phyloP scores from a whole-genome alignment of 2,329 filamentous ascomycete species.

The Ceratocystis huliohia region DNA sequence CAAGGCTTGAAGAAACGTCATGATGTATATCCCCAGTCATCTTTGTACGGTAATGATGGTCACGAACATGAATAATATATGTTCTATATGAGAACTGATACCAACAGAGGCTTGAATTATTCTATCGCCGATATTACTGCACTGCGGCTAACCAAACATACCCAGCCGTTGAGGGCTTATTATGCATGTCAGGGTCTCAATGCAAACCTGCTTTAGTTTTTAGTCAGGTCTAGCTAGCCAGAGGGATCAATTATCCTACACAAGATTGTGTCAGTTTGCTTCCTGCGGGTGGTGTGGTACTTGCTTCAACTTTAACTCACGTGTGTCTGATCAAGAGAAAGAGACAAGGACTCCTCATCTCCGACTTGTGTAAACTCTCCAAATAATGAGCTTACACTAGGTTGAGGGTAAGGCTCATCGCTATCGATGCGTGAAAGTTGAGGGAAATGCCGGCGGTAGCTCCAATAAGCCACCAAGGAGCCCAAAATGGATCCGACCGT shows the following conservation, averaged over 20 bases:
- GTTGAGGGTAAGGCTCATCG: conserved; percentile 44
- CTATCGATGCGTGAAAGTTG: conserved; percentile 39
- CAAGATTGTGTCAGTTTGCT: neutral
- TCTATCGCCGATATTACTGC: neutral
- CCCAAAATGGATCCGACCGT: conserved; percentile 49
- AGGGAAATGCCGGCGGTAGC: conserved; percentile 53
- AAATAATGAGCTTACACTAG: conserved; percentile 28
- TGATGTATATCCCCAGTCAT: conserved; percentile 14
- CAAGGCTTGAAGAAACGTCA: neutral
- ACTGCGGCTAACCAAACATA: neutral
- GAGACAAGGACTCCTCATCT: conserved; percentile 41
- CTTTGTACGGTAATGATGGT: conserved; percentile 14
- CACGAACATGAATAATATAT: conserved; percentile 7
- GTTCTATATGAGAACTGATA: neutral
- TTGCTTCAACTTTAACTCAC: conserved; percentile 31
- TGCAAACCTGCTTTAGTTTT: neutral
- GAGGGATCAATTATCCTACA: neutral
- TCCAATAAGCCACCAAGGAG: conserved; percentile 49
- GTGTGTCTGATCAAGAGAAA: conserved; percentile 25
- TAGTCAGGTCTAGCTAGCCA: no score
- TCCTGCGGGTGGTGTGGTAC: neutral
- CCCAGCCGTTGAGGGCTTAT: neutral
- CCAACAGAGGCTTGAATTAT: neutral
- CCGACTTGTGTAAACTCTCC: conserved; percentile 34
- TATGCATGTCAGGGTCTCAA: neutral